Percentiles rank a stretch among this genome's conserved stretches.
phyloP scores from a whole-genome alignment of 805 yeast species.

The Candida odintsovae region DNA sequence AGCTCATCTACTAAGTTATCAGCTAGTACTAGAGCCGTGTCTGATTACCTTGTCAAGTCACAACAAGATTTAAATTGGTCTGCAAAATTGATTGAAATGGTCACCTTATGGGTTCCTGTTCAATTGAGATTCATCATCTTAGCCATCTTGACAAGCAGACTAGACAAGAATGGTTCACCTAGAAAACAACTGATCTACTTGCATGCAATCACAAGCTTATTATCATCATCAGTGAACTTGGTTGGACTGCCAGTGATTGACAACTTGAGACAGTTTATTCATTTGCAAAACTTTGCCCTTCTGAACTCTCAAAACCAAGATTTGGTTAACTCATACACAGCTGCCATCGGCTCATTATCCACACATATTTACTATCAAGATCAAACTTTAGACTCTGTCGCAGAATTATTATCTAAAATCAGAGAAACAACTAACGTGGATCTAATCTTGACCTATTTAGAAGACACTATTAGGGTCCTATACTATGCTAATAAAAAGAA shows the following conservation, averaged over 20 bases:
- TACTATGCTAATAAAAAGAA: conserved; percentile 11
- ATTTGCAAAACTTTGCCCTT: conserved; percentile 35
- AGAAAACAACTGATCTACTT: conserved; percentile 30
- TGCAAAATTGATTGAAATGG: conserved; percentile 49
- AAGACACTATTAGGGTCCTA: conserved; percentile 14
- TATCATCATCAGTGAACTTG: conserved; percentile 76
- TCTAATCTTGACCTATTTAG: conserved; percentile 9
- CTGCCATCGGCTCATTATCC: conserved; percentile 63
- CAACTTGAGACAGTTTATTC: conserved; percentile 53
- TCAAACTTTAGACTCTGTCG: conserved; percentile 77
- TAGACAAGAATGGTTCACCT: conserved; percentile 17
- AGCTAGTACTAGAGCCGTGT: conserved; percentile 47
- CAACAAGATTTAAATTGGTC: conserved; percentile 42
- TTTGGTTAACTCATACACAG: conserved; percentile 40
- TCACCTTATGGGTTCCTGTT: conserved; percentile 76
- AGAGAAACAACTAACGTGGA: conserved; percentile 19
- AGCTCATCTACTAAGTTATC: conserved; percentile 55
- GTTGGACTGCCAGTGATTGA: conserved; percentile 86
- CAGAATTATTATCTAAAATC: conserved; percentile 49
- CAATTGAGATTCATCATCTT: conserved; percentile 67
- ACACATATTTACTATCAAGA: conserved; percentile 80
- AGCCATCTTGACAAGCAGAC: conserved; percentile 36
- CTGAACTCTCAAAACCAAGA: conserved; percentile 20
- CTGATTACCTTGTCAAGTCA: conserved; percentile 35
- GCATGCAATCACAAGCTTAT: conserved; percentile 45